Percentiles rank a stretch among this genome's conserved stretches.
Conservation (phyloP, 352 stramenopile species). For the Globisporangium abappressorium region DNA sequence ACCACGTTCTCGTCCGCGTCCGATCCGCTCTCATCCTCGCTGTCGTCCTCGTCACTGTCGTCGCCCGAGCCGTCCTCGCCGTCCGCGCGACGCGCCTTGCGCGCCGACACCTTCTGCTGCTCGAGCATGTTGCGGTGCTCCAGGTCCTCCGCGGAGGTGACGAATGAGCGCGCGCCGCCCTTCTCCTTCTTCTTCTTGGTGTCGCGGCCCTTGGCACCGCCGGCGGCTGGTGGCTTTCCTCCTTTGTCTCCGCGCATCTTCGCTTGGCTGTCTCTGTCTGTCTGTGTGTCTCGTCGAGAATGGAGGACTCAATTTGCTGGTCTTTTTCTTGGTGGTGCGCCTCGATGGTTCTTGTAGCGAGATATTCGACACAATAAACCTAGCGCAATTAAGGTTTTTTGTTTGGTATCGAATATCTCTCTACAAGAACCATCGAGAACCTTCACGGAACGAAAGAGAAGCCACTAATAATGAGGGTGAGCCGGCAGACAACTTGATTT, state of each 20-base stretch:
- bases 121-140: constrained; percentile 66
- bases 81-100: constrained; percentile 63
- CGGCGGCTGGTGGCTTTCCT: constrained; percentile 35
- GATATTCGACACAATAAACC: neutral
- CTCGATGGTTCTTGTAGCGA: neutral
- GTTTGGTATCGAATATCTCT: constrained; percentile 5
- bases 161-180: constrained; percentile 69
- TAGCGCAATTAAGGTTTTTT: neutral
- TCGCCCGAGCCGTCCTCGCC: constrained; percentile 23
- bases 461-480: no score
- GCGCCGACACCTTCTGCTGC: constrained; percentile 64
- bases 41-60: constrained; percentile 45
- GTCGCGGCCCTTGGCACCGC: constrained; percentile 39
- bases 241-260: constrained; percentile 60
- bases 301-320: neutral
- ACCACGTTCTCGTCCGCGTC: constrained; percentile 52
- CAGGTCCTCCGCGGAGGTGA: constrained; percentile 85
- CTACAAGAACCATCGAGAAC: constrained; percentile 25
- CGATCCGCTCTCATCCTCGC: constrained; percentile 24
- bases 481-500: no score
- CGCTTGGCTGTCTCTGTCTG: neutral
- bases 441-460: constrained; percentile 5
- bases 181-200: constrained; percentile 70
- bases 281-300: constrained; percentile 2
- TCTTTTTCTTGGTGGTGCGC: neutral